These are phyloP conservation scores for Orobanche coerulescens DNA, from an alignment of 257 asterid genomes.

Conservation along the genomic window DNA sequence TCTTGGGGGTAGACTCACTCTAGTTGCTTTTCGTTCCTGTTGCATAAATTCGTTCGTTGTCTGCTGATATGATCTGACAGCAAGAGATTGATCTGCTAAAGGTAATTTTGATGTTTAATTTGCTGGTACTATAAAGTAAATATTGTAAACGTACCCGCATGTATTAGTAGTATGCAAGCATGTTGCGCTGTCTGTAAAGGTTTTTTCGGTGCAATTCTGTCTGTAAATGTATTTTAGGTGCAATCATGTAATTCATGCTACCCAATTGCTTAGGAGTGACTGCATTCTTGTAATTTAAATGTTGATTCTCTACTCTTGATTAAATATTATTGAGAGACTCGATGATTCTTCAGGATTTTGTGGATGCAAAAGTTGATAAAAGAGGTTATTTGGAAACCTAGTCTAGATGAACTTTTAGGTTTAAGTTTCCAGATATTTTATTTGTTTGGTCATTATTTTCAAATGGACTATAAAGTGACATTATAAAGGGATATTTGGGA, in stretches of 20 bases:
- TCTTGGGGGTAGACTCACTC: slow-evolving; percentile 15
- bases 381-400: neutral
- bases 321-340: neutral
- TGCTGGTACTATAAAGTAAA: slow-evolving; percentile 2
- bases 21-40: slow-evolving; percentile 20
- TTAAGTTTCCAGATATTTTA: neutral
- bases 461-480: neutral
- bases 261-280: neutral
- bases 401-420: neutral
- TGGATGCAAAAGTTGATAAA: slow-evolving; percentile 8
- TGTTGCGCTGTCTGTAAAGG: neutral
- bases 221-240: neutral
- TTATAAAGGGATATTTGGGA: neutral
- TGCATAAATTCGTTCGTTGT: neutral
- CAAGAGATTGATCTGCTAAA: slow-evolving; percentile 97
- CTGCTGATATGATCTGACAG: slow-evolving; percentile 39
- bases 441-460: neutral
- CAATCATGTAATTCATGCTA: neutral
- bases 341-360: slow-evolving; percentile 7
- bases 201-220: too few relatives aligned
- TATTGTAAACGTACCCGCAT: neutral
- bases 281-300: slow-evolving; percentile 3
- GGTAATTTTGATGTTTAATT: slow-evolving; percentile 37
- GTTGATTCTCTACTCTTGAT: slow-evolving; percentile 10
- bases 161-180: neutral